Percentiles rank a stretch among this genome's conserved stretches.
Evolutionary conservation across 208 protist genomes (phyloP).

Genomic region (Crithidia brevicula): DNA sequence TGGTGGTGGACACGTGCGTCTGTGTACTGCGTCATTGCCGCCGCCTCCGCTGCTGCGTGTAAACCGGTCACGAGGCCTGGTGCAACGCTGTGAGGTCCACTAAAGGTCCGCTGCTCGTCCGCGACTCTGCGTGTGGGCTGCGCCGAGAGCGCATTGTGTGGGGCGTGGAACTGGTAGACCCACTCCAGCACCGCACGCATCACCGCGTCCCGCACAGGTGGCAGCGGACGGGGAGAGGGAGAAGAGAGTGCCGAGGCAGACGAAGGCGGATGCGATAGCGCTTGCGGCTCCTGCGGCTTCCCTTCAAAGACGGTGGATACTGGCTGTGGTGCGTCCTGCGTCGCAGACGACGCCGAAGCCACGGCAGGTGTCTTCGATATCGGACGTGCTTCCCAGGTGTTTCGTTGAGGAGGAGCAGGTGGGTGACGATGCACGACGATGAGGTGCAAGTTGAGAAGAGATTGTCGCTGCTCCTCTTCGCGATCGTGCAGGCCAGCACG

Average conservation of each 20-base stretch:
- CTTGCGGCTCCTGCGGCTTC: too few species aligned
- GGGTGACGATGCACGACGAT: neutral
- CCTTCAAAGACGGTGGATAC: too few species aligned
- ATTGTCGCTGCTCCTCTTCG: constrained; percentile 32
- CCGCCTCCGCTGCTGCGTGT: neutral
- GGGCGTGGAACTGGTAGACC: constrained; percentile 56
- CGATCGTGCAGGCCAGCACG: constrained; percentile 12
- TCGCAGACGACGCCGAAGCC: neutral
- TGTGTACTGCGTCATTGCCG: neutral
- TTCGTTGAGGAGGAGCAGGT: neutral
- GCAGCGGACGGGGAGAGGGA: too few species aligned
- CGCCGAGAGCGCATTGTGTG: too few species aligned
- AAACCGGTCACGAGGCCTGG: neutral
- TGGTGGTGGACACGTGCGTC: neutral
- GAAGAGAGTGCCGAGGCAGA: too few species aligned
- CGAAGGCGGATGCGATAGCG: too few species aligned
- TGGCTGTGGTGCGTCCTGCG: neutral
- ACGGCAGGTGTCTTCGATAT: too few species aligned
- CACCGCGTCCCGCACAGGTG: constrained; percentile 59
- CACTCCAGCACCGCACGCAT: constrained; percentile 82
- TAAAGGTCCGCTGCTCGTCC: too few species aligned
- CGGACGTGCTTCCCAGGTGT: too few species aligned
- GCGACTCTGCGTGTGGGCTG: neutral
- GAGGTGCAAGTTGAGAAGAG: neutral
- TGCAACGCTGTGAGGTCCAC: too few species aligned